Percentiles rank a stretch among this genome's conserved stretches.
phyloP scores from a whole-genome alignment of 139 green algal species.

The Chlamydomonas applanata region DNA sequence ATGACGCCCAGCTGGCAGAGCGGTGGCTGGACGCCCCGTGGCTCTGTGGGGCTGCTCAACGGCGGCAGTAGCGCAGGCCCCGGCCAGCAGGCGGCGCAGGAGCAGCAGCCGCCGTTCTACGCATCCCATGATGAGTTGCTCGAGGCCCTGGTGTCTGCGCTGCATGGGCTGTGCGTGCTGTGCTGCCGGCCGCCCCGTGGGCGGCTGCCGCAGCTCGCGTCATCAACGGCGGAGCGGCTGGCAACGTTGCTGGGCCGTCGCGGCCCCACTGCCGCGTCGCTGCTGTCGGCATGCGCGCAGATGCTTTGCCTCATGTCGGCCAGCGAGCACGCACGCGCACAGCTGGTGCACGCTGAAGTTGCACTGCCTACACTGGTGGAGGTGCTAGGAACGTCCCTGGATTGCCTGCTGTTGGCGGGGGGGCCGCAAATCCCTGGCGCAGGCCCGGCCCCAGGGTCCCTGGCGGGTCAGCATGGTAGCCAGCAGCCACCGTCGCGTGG shows the following conservation, averaged over 20 bases:
- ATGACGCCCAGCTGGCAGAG: neutral
- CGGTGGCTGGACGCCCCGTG: neutral
- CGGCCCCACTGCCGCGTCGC: neutral
- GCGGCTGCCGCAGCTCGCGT: neutral
- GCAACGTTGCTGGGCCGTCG: neutral
- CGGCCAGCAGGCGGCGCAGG: neutral
- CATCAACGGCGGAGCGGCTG: neutral
- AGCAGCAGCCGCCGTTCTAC: slow-evolving; percentile 1
- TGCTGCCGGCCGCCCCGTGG: slow-evolving; percentile 1
- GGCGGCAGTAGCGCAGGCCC: neutral
- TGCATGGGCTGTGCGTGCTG: neutral
- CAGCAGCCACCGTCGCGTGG: neutral
- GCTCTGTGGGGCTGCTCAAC: neutral
- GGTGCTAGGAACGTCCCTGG: neutral
- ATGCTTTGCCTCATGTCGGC: slow-evolving; percentile 9
- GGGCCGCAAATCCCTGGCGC: neutral
- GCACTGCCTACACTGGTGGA: slow-evolving; percentile 5
- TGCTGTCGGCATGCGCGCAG: slow-evolving; percentile 4
- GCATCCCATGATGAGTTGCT: slow-evolving; percentile 3
- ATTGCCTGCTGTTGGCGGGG: neutral
- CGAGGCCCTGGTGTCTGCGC: neutral
- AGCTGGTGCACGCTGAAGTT: neutral
- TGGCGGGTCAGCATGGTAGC: neutral
- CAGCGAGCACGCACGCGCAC: neutral
- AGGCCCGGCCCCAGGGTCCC: neutral